Evolutionary conservation across 345 rosid species (phyloP).

Genomic region (Ceriops tagal): DNA sequence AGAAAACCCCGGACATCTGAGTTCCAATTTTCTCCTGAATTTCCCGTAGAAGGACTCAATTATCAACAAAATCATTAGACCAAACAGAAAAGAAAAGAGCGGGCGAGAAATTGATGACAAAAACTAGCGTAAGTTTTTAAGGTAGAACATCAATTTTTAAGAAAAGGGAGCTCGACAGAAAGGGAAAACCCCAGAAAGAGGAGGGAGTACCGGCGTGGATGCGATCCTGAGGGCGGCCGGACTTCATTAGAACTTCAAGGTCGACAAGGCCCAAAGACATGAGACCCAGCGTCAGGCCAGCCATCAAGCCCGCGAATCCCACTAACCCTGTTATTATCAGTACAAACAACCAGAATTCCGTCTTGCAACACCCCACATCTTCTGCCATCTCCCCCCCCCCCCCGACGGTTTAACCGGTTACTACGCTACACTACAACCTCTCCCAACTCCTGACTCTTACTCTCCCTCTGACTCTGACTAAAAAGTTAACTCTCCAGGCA

Average conservation of each 20-base stretch:
- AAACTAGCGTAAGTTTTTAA: too few species aligned
- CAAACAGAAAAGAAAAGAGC: too few species aligned
- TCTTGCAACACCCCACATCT: slow-evolving; percentile 47
- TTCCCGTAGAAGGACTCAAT: too few species aligned
- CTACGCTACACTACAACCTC: too few species aligned
- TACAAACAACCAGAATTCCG: slow-evolving; percentile 44
- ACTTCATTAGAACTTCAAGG: slow-evolving; percentile 90
- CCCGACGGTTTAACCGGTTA: too few species aligned
- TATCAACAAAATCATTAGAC: too few species aligned
- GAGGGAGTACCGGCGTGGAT: slow-evolving; percentile 54
- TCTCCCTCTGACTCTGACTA: too few species aligned
- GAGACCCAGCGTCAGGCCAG: slow-evolving; percentile 92
- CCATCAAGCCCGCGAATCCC: slow-evolving; percentile 81
- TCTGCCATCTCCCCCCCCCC: slow-evolving; percentile 25
- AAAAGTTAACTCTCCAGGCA: too few species aligned
- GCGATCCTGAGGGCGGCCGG: slow-evolving; percentile 90
- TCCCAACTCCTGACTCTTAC: too few species aligned
- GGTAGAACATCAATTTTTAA: neutral
- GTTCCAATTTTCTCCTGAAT: too few species aligned
- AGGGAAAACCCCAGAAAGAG: neutral
- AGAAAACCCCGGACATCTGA: too few species aligned
- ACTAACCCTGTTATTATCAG: slow-evolving; percentile 56
- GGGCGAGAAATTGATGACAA: too few species aligned
- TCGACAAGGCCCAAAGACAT: slow-evolving; percentile 94
- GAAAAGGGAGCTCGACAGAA: neutral